Evolutionary conservation across 2,329 filamentous ascomycete species (phyloP).

Genomic region (Cephalotrichum gorgonifer): DNA sequence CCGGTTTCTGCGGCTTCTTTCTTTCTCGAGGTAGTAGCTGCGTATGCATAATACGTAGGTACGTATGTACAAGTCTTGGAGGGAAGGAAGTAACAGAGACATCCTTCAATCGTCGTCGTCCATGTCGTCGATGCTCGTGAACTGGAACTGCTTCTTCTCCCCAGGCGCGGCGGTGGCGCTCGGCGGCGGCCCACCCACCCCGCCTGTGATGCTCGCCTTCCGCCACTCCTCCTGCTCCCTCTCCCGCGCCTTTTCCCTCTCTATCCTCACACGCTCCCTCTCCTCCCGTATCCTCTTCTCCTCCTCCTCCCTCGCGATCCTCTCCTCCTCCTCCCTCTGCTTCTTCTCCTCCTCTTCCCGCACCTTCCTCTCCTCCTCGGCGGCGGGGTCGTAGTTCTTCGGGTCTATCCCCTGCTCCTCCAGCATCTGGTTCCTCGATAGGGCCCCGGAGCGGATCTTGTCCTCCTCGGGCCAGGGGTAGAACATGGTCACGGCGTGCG

Average conservation of each 20-base stretch:
- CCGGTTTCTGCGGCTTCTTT: too few species aligned
- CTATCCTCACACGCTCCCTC: slow-evolving; percentile 25
- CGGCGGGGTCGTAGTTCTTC: slow-evolving; percentile 45
- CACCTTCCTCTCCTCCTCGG: slow-evolving; percentile 39
- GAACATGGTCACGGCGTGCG: slow-evolving; percentile 49
- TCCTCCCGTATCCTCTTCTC: slow-evolving; percentile 30
- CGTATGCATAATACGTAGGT: too few species aligned
- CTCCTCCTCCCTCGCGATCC: slow-evolving; percentile 32
- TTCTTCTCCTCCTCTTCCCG: slow-evolving; percentile 39
- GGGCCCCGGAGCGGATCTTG: slow-evolving; percentile 56
- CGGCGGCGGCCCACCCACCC: slow-evolving; percentile 13
- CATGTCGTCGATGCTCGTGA: slow-evolving; percentile 41
- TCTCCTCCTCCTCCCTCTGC: slow-evolving; percentile 34
- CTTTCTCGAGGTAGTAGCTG: too few species aligned
- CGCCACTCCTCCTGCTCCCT: slow-evolving; percentile 31
- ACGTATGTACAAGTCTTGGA: too few species aligned
- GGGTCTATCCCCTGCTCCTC: slow-evolving; percentile 53
- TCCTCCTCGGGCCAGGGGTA: slow-evolving; percentile 68
- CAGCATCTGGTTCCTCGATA: slow-evolving; percentile 54
- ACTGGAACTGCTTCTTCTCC: slow-evolving; percentile 45
- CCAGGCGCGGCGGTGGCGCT: slow-evolving; percentile 16
- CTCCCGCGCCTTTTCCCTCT: slow-evolving; percentile 31
- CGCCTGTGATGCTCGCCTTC: slow-evolving; percentile 22
- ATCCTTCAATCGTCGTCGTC: slow-evolving; percentile 30
- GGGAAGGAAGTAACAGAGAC: not conserved